Evolutionary conservation across 2,329 filamentous ascomycete species (phyloP).

Genomic region (Colletotrichum spaethianum): DNA sequence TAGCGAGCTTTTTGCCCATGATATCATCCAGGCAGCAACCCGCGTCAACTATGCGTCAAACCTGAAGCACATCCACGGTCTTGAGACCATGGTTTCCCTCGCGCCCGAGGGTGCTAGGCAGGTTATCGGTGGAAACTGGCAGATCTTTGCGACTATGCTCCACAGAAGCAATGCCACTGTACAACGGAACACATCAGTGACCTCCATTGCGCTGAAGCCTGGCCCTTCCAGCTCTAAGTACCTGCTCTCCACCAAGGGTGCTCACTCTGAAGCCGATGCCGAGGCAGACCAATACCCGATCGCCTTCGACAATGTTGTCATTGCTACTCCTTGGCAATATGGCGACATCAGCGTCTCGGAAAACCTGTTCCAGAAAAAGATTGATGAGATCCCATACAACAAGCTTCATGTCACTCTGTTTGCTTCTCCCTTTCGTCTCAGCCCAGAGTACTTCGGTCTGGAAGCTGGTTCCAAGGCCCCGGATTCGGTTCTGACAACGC

Average conservation of each 20-base stretch:
- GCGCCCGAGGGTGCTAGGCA: conserved; percentile 87
- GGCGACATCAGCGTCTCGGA: conserved; percentile 76
- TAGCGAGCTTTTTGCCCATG: conserved; percentile 75
- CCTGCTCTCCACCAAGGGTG: conserved; percentile 55
- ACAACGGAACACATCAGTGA: conserved; percentile 77
- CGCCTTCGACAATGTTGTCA: conserved; percentile 83
- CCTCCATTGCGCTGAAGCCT: conserved; percentile 66
- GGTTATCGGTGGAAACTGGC: conserved; percentile 91
- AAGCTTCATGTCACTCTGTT: conserved; percentile 92
- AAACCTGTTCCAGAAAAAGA: conserved; percentile 76
- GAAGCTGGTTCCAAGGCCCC: conserved; percentile 72
- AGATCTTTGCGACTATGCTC: conserved; percentile 90
- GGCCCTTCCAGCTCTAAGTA: conserved; percentile 60
- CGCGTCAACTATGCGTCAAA: conserved; percentile 97
- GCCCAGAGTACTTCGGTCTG: conserved; percentile 80
- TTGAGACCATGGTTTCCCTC: conserved; percentile 94
- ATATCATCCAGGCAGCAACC: conserved; percentile 91
- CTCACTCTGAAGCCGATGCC: conserved; percentile 40
- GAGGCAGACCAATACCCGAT: conserved; percentile 60
- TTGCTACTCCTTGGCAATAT: conserved; percentile 89
- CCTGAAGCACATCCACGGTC: conserved; percentile 85
- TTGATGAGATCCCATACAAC: conserved; percentile 88
- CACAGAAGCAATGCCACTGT: conserved; percentile 73
- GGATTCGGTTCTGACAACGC: conserved; percentile 85
- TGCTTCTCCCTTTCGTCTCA: conserved; percentile 81